These are phyloP conservation scores for Castanea sativa DNA, from an alignment of 306 rosid species.

Conservation along the genomic window DNA sequence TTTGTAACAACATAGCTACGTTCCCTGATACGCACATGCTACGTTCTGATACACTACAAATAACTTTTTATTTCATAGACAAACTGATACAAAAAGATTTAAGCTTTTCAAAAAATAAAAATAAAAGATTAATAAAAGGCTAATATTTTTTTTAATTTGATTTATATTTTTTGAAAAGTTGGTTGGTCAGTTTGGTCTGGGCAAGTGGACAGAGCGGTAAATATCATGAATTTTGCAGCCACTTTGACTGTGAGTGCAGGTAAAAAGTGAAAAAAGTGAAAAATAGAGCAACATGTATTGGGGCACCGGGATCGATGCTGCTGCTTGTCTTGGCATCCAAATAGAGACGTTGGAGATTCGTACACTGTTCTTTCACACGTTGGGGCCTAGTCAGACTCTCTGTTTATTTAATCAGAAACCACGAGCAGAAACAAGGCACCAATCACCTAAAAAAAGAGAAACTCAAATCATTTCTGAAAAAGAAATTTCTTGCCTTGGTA, in stretches of 20 bases:
- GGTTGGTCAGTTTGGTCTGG: neutral
- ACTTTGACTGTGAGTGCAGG: neutral
- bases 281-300: neutral
- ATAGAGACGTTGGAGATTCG: slow-evolving; percentile 47
- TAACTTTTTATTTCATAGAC: no score
- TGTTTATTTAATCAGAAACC: neutral
- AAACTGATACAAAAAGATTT: no score
- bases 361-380: slow-evolving; percentile 25
- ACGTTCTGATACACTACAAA: no score
- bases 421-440: neutral
- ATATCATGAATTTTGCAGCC: neutral
- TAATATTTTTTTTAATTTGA: neutral
- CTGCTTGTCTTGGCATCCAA: slow-evolving; percentile 20
- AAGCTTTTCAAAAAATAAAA: no score
- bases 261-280: neutral
- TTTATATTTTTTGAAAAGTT: neutral
- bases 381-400: slow-evolving; percentile 15
- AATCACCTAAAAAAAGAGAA: neutral
- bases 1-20: no score
- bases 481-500: neutral
- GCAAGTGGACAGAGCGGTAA: neutral
- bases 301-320: slow-evolving; percentile 31
- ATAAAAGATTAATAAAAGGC: no score
- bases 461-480: no score
- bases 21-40: no score